Evolutionary conservation across 768 basidiomycete genomes (phyloP).

Genomic region (Termitomyces sp.): DNA sequence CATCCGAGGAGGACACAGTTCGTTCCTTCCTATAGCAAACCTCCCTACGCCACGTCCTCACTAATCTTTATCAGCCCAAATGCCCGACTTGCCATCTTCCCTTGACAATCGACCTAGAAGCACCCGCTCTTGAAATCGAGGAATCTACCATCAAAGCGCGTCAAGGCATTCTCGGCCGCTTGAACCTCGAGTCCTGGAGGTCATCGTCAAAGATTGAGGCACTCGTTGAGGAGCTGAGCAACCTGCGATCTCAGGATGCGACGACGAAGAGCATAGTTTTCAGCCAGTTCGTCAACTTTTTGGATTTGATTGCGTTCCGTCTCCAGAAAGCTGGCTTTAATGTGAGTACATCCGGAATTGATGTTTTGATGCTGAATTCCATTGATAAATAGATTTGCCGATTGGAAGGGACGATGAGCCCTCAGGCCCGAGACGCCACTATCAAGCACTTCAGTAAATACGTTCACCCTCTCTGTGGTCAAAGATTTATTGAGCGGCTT

Average conservation of each 20-base stretch:
- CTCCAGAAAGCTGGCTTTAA: conserved; percentile 90
- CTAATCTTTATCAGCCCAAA: conserved; percentile 54
- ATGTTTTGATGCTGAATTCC: not conserved
- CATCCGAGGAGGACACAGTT: conserved; percentile 64
- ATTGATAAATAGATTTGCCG: conserved; percentile 69
- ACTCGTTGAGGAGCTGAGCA: conserved; percentile 88
- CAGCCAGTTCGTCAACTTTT: conserved; percentile 91
- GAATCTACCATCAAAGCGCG: conserved; percentile 50
- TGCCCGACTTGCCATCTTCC: conserved; percentile 95
- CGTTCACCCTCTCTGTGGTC: not conserved
- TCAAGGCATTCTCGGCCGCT: conserved; percentile 91
- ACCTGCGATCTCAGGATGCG: conserved; percentile 77
- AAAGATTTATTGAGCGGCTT: not conserved
- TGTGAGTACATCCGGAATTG: conserved; percentile 42
- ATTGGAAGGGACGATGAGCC: conserved; percentile 96
- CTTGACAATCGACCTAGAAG: conserved; percentile 94
- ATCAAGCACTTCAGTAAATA: conserved; percentile 89
- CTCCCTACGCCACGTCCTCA: not conserved
- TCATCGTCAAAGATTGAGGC: conserved; percentile 99
- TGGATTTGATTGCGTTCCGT: conserved; percentile 91
- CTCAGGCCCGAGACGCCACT: conserved; percentile 90
- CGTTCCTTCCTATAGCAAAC: conserved; percentile 22
- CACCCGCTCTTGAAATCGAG: conserved; percentile 84
- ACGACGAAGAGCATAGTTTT: conserved; percentile 98
- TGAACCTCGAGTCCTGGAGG: conserved; percentile 87